Conservation (phyloP, 2,329 filamentous ascomycete genomes). For the Dactylellina drechsleri region DNA sequence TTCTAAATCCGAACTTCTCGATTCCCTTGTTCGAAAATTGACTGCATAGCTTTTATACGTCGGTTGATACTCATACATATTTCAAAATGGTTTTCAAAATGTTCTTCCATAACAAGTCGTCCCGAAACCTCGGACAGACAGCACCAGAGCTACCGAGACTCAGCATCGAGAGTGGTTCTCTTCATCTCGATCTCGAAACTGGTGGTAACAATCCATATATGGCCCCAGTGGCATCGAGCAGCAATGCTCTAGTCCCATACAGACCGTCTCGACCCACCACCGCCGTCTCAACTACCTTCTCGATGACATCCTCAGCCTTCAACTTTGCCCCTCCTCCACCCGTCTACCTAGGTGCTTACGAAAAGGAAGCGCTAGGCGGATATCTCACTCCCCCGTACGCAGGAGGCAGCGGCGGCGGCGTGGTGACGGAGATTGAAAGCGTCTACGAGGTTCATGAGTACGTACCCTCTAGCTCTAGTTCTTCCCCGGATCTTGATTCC, state of each 20-base stretch:
- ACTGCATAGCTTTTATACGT: background rate
- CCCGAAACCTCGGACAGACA: slow-evolving; percentile 1
- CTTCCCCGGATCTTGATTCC: slow-evolving; percentile 7
- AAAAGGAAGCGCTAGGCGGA: slow-evolving; percentile 24
- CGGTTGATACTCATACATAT: background rate
- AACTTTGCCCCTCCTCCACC: slow-evolving; percentile 34
- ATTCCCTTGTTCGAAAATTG: background rate
- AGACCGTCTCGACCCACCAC: slow-evolving; percentile 12
- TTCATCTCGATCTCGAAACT: slow-evolving; percentile 32
- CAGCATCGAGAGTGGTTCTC: slow-evolving; percentile 39
- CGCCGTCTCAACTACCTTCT: slow-evolving; percentile 20
- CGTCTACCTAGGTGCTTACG: slow-evolving; percentile 25
- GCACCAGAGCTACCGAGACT: slow-evolving; percentile 30
- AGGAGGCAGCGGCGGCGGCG: background rate
- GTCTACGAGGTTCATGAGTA: slow-evolving; percentile 45
- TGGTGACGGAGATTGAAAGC: slow-evolving; percentile 37
- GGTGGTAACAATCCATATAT: background rate
- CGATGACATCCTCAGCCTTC: slow-evolving; percentile 16
- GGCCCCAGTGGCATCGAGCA: background rate
- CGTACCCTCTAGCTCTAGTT: slow-evolving; percentile 4
- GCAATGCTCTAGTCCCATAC: slow-evolving; percentile 9
- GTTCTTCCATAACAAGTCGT: slow-evolving; percentile 10
- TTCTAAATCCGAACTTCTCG: background rate
- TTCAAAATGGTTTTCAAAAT: slow-evolving; percentile 20
- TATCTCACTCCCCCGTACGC: slow-evolving; percentile 44